These are phyloP conservation scores for Gossypium rotundifolium DNA, from an alignment of 345 rosid genomes.

Conservation along the genomic window DNA sequence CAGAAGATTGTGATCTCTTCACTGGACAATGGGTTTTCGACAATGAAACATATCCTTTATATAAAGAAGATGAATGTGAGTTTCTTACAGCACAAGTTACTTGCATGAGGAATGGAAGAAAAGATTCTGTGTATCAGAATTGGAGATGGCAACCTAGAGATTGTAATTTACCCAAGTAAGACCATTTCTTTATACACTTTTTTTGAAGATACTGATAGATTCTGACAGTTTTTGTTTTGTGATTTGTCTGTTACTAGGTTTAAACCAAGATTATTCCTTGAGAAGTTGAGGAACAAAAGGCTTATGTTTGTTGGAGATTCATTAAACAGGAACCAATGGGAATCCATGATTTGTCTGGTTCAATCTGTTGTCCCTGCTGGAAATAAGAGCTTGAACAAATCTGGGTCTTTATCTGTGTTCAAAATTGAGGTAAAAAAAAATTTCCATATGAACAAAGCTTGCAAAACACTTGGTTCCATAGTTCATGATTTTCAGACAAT, in stretches of 20 bases:
- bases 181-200: neutral
- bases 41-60: conserved; percentile 56
- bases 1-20: conserved; percentile 74
- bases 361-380: conserved; percentile 66
- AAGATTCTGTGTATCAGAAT: conserved; percentile 69
- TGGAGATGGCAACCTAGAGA: conserved; percentile 98
- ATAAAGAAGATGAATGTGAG: conserved; percentile 77
- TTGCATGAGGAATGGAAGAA: conserved; percentile 86
- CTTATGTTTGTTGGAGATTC: conserved; percentile 98
- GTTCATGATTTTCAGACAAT: neutral
- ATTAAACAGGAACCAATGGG: conserved; percentile 94
- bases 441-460: neutral
- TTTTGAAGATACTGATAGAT: neutral
- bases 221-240: neutral
- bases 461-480: too few species aligned
- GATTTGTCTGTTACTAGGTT: conserved; percentile 36
- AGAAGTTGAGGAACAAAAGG: conserved; percentile 90
- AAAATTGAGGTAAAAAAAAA: conserved; percentile 52
- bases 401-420: conserved; percentile 60
- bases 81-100: conserved; percentile 78
- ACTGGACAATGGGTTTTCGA: conserved; percentile 82
- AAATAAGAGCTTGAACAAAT: conserved; percentile 53
- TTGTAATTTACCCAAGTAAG: conserved; percentile 75
- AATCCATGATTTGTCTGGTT: conserved; percentile 90
- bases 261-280: conserved; percentile 55